phyloP scores from a whole-genome alignment of 257 asterid genomes.

The Pogostemon cablin region DNA sequence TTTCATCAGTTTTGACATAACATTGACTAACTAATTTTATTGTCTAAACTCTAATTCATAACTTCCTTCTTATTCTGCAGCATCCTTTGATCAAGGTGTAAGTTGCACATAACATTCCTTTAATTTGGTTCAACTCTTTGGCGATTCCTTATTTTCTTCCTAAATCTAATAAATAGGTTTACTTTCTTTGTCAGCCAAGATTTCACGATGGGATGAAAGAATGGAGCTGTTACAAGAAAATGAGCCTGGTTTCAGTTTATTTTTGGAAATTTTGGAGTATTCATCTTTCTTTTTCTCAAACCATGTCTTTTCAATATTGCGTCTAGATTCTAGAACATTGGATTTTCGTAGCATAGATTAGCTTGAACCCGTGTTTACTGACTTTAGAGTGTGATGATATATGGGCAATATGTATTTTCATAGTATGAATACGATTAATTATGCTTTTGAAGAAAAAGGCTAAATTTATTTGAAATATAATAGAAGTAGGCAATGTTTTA shows the following conservation, averaged over 20 bases:
- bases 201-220: slow-evolving; percentile 97
- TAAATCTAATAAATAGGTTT: slow-evolving; percentile 21
- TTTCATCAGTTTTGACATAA: neutral
- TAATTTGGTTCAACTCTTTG: slow-evolving; percentile 14
- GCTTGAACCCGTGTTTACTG: slow-evolving; percentile 4
- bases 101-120: slow-evolving; percentile 32
- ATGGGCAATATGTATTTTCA: slow-evolving; percentile 16
- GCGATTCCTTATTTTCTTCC: neutral
- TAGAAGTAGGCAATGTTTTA: too few relatives aligned
- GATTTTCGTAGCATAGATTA: slow-evolving; percentile 7
- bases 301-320: neutral
- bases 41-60: slow-evolving; percentile 26
- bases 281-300: slow-evolving; percentile 19
- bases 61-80: slow-evolving; percentile 25
- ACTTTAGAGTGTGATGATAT: neutral
- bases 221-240: slow-evolving; percentile 98
- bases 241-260: slow-evolving; percentile 88
- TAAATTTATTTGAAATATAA: too few relatives aligned
- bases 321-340: neutral
- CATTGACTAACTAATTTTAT: slow-evolving; percentile 28
- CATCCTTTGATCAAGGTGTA: slow-evolving; percentile 47
- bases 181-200: slow-evolving; percentile 57
- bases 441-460: too few relatives aligned
- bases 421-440: too few relatives aligned
- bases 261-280: slow-evolving; percentile 78